Conservation (phyloP, 306 rosid genomes). For the Cicer cuneatum region DNA sequence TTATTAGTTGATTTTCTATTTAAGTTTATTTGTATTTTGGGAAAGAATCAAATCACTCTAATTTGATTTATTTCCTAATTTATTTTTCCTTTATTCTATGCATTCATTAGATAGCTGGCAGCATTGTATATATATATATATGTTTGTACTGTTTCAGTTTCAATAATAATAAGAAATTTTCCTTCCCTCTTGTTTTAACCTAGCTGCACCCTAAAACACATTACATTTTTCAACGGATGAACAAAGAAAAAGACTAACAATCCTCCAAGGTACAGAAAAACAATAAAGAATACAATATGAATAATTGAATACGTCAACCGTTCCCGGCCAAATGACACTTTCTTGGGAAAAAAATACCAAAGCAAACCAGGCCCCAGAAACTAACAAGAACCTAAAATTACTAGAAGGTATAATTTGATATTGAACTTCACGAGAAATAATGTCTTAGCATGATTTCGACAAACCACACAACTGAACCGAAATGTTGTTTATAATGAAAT, state of each 20-base stretch:
- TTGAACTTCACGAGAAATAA: slow-evolving; percentile 12
- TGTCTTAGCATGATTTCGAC: neutral
- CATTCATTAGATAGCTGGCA: too few relatives aligned
- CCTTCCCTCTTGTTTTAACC: too few relatives aligned
- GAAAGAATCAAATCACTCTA: too few relatives aligned
- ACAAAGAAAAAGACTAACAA: slow-evolving; percentile 29
- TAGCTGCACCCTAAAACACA: too few relatives aligned
- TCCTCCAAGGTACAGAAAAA: slow-evolving; percentile 11
- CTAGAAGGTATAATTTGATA: slow-evolving; percentile 22
- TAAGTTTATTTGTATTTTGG: too few relatives aligned
- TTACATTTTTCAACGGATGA: neutral
- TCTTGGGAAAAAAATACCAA: slow-evolving; percentile 14
- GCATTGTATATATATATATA: too few relatives aligned
- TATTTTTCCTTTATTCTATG: too few relatives aligned
- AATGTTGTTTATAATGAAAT: slow-evolving; percentile 10
- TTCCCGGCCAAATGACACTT: slow-evolving; percentile 1
- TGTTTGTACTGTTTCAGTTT: too few relatives aligned
- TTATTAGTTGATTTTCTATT: too few relatives aligned
- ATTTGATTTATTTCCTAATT: too few relatives aligned
- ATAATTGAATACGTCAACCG: slow-evolving; percentile 12
- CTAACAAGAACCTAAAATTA: neutral
- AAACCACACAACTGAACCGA: slow-evolving; percentile 13
- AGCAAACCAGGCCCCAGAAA: neutral
- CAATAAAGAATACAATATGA: slow-evolving; percentile 9
- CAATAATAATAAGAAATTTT: too few relatives aligned